Base-by-base conservation (phyloP, 345 rosid genomes). In the Brassica rapa region DNA sequence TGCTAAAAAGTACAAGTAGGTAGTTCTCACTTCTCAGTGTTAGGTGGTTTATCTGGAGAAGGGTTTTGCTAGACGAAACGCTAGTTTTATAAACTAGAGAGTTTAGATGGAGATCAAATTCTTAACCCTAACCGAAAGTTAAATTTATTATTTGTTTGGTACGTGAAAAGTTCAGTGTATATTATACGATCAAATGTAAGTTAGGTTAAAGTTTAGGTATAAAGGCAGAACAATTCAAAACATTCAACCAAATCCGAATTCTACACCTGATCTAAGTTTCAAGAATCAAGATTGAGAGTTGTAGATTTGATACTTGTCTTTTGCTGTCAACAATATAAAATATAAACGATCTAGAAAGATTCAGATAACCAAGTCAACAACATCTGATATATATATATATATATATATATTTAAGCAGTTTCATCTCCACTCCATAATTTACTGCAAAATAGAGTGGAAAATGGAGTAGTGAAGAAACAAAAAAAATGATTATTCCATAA, bases 61-160 rank as follows among this genome's bases (percentile, higher is more conserved):
- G 74, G 46, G 60, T 11, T 68, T 79, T 68, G 46, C 68, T 56
- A 72, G 77, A 66, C 66, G 24, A 15, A 43, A 62, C 61, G 8
- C 24, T 53, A 53, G 59, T 53, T 53, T 53, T 14, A 53, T 19
- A 53, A 49, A 49, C 15, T 43, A 43, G 53, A 12, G 53, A 43
- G 16, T 41, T 41, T 41, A 35, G 41, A 35, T 35, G 41, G 41
- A 35, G 70, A 33, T 8, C 21, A 35, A 6, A 30, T 69, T 24
- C 51, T n/a, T 23, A 30, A 77, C 30, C 56, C 63, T 21, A 19
- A 68, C 79, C 6, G 15, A 8, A 21, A 14, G 14, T 23, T 35
- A 5, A 12, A 30, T 30, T 30, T n/a, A 33, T n/a, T n/a, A 62
- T 30, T 32, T 63, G 14, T 63, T 32, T 37, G 15, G 23, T 27